A percentile compares a stretch with the other conserved stretches of the same genome.
Conservation (phyloP, 495 filamentous ascomycete species). For the Delitschia confertaspora region DNA sequence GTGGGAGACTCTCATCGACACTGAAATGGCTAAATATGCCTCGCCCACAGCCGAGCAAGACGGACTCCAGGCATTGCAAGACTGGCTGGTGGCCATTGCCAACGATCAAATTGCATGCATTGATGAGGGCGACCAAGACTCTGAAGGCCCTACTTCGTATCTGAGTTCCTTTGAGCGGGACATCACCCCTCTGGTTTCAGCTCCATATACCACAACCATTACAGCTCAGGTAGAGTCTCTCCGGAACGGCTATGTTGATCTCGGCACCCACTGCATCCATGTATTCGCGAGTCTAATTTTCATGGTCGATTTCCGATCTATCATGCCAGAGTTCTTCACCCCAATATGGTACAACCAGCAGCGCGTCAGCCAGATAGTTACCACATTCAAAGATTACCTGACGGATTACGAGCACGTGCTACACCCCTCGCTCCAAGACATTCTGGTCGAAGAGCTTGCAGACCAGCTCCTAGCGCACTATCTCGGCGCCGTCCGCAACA, state of each 20-base stretch:
- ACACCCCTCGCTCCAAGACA: conserved; percentile 76
- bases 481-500: conserved; percentile 79
- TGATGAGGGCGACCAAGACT: conserved; percentile 63
- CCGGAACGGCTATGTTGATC: conserved; percentile 84
- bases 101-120: conserved; percentile 98
- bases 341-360: conserved; percentile 73
- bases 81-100: conserved; percentile 92
- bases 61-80: conserved; percentile 70
- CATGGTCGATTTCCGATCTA: conserved; percentile 68
- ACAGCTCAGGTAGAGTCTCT: conserved; percentile 63
- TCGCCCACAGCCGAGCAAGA: conserved; percentile 50
- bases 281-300: conserved; percentile 82
- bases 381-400: conserved; percentile 91
- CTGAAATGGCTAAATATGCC: conserved; percentile 69
- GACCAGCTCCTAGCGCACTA: conserved; percentile 84
- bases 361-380: conserved; percentile 78
- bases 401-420: conserved; percentile 71
- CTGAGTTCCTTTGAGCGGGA: conserved; percentile 72
- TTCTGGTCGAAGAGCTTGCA: conserved; percentile 80
- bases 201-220: conserved; percentile 63
- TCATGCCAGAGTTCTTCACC: conserved; percentile 86
- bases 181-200: conserved; percentile 66
- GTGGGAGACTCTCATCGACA: conserved; percentile 81
- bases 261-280: conserved; percentile 80
- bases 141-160: conserved; percentile 62